Evolutionary conservation across 208 protist species (phyloP).

Genomic region (Leishmania guyanensis): DNA sequence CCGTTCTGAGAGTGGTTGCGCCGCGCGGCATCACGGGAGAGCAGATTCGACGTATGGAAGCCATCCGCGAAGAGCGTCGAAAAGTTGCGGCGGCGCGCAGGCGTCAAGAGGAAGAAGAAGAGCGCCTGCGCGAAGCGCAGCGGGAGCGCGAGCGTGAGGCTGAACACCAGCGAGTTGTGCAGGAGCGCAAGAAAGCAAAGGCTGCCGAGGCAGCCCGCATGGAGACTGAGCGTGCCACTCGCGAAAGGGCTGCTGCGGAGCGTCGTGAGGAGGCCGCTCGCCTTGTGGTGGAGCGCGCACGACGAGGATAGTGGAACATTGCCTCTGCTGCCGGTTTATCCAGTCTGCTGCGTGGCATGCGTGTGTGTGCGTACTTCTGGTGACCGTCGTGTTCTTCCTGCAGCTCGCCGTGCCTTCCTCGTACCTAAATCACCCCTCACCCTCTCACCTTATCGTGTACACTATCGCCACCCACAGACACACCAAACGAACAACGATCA

Average conservation of each 20-base stretch:
- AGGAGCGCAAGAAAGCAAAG: constrained; percentile 57
- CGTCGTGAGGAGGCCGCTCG: constrained; percentile 44
- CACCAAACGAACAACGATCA: neutral
- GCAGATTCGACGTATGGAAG: constrained; percentile 48
- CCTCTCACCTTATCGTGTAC: neutral
- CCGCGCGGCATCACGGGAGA: constrained; percentile 48
- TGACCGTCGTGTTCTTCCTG: neutral
- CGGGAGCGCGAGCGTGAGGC: constrained; percentile 60
- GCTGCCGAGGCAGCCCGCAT: constrained; percentile 36
- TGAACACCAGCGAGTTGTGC: constrained; percentile 49
- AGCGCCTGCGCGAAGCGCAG: constrained; percentile 47
- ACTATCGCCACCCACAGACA: neutral
- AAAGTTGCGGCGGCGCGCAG: constrained; percentile 44
- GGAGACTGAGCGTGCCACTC: constrained; percentile 31
- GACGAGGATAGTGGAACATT: constrained; percentile 4
- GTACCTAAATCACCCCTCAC: neutral
- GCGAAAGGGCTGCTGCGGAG: constrained; percentile 36
- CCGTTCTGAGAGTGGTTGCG: constrained; percentile 30
- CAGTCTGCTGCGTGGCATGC: neutral
- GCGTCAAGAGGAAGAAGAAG: constrained; percentile 53
- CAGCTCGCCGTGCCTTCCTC: neutral
- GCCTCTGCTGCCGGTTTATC: neutral
- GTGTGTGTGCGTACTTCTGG: neutral
- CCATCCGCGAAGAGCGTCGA: constrained; percentile 55
- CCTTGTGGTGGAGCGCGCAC: constrained; percentile 41